Evolutionary conservation across 2,329 filamentous ascomycete species (phyloP), one percentile per base, ranked within the genome.

Genomic region (Arthrobotrys megalospora): DNA sequence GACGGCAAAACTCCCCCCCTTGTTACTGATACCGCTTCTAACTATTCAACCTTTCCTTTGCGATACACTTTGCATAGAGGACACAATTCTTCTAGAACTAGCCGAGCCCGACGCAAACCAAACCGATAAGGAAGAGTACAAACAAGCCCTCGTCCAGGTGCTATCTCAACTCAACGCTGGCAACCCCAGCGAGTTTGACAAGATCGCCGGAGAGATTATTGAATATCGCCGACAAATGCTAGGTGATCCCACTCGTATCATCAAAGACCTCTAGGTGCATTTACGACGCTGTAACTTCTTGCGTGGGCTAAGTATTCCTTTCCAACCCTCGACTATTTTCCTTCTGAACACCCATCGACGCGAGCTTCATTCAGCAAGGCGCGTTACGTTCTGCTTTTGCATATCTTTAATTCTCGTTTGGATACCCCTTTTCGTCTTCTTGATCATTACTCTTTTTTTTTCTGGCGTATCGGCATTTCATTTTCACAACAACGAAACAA

Each of bases 1-100:
- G 10, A 19, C 14, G 16, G 41, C 34, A 2, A 14, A 16, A 24
- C 16, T n/a, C 24, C 16, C 10, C 36, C 34, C 55, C 45, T 58
- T 21, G 7, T 21, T 65, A 47, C 45, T 73, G 63, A 65, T 73
- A 55, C 38, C 10, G 53, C 60, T 73, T 79, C 69, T 79, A 79
- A 79, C 76, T 34, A 58, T 36, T 73, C n/a, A 16, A 68, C 55
- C 16, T 21, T n/a, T 60, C 43, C 16, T 60, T 55, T 53, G 65
- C 63, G 73, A 72, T 62, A 64, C 52, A 64, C 6, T 34, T 71
- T 64, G 78, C 80, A 69, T 85, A 94, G 92, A 93, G 86, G 90
- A 91, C 83, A 89, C 90, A 83, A 90, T 93, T 80, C 89, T 94
- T 80, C 87, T 92, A 71, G 90, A 92, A 81, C 88, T 94, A 66